Evolutionary conservation across 768 basidiomycete genomes (phyloP).

Genomic region (Amanita rimosa): DNA sequence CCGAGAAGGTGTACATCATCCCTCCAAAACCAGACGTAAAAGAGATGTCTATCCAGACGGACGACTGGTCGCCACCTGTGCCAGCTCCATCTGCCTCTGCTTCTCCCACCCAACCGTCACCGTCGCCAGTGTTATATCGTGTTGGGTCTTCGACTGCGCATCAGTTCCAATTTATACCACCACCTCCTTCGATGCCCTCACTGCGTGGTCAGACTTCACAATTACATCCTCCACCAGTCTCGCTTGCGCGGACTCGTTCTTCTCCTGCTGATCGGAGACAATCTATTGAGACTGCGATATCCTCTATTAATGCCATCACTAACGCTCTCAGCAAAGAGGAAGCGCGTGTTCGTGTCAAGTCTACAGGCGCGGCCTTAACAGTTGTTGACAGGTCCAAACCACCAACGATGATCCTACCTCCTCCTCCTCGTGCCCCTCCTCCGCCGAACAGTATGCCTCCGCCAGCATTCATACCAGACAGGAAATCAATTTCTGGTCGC

Average conservation of each 20-base stretch:
- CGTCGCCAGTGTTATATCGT: conserved; percentile 36
- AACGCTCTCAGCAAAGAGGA: conserved; percentile 18
- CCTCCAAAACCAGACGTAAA: conserved; percentile 52
- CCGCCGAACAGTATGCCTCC: conserved; percentile 65
- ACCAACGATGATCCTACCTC: conserved; percentile 76
- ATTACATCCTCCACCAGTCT: conserved; percentile 28
- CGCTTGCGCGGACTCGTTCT: conserved; percentile 39
- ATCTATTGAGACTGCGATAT: conserved; percentile 63
- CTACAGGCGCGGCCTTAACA: conserved; percentile 34
- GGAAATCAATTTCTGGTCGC: conserved; percentile 36
- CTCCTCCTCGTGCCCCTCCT: conserved; percentile 67
- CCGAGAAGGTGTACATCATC: conserved; percentile 20
- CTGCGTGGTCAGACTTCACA: conserved; percentile 23
- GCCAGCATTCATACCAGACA: conserved; percentile 67
- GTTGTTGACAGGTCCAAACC: conserved; percentile 70
- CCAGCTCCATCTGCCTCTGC: conserved; percentile 17
- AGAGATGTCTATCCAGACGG: conserved; percentile 77
- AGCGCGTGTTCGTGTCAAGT: conserved; percentile 51
- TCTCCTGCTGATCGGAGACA: conserved; percentile 50
- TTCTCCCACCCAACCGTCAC: conserved; percentile 3
- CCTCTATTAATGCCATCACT: conserved; percentile 29
- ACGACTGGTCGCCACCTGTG: conserved; percentile 48
- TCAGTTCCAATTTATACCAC: conserved; percentile 57
- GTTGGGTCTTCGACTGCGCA: conserved; percentile 38
- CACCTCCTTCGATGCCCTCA: conserved; percentile 23